Evolutionary conservation across 129 eudicot species (phyloP).

Genomic region (Flaveria linearis): DNA sequence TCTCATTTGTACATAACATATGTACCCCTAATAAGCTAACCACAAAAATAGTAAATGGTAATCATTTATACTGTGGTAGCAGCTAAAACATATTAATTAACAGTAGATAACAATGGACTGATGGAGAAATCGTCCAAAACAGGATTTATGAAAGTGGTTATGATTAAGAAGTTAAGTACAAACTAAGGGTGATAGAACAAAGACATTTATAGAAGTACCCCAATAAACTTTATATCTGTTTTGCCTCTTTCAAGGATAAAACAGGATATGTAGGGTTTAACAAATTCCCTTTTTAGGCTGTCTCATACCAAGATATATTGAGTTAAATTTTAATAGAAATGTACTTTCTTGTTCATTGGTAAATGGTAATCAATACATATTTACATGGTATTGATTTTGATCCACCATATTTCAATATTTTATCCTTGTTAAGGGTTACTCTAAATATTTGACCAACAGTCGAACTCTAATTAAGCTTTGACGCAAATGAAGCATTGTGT

Average conservation of each 20-base stretch:
- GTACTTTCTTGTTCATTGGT: background rate
- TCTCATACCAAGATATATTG: too few relatives aligned
- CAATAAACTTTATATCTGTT: background rate
- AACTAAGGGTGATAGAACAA: background rate
- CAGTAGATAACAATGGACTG: slow-evolving; percentile 9
- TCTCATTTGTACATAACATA: slow-evolving; percentile 1
- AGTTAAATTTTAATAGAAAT: background rate
- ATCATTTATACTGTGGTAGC: background rate
- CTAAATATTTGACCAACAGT: slow-evolving; percentile 1
- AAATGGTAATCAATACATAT: background rate
- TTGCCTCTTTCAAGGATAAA: too few relatives aligned
- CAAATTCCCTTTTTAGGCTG: too few relatives aligned
- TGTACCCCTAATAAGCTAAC: background rate
- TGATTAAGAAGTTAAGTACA: background rate
- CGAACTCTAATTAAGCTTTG: background rate
- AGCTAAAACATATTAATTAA: slow-evolving; percentile 15
- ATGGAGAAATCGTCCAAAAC: slow-evolving; percentile 52
- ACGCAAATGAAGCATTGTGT: background rate
- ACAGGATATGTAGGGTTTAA: too few relatives aligned
- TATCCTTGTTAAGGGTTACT: background rate
- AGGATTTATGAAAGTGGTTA: slow-evolving; percentile 5
- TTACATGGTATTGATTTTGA: background rate
- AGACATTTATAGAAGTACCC: slow-evolving; percentile 15
- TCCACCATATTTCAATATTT: slow-evolving; percentile 11
- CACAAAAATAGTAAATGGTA: background rate